A percentile compares a stretch with the other conserved stretches of the same genome.
phyloP scores from a whole-genome alignment of 352 stramenopile species.

The Thalassiosira livingstoniorum region DNA sequence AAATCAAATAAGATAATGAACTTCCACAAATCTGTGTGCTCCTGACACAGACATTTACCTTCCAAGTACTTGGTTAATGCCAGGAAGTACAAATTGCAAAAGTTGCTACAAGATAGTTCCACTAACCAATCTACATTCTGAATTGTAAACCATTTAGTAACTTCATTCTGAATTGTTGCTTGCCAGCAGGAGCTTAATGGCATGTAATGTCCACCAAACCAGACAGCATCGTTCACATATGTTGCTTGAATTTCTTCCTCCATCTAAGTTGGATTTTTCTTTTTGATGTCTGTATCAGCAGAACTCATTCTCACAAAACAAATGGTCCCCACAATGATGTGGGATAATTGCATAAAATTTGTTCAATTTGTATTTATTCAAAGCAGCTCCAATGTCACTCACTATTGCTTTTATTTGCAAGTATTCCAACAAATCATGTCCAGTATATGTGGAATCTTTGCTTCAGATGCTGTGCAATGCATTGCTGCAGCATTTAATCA shows the following conservation, averaged over 20 bases:
- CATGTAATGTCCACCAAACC: slow-evolving; percentile 10
- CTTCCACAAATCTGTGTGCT: slow-evolving; percentile 1
- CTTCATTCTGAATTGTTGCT: neutral
- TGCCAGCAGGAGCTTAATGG: neutral
- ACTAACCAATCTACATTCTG: slow-evolving; percentile 12
- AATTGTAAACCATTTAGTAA: slow-evolving; percentile 1
- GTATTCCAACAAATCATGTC: neutral
- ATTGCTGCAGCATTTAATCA: slow-evolving; percentile 7
- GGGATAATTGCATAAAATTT: neutral
- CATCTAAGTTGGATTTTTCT: neutral
- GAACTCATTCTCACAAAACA: neutral
- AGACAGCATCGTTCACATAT: neutral
- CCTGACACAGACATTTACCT: neutral
- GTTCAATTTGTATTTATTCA: slow-evolving; percentile 5
- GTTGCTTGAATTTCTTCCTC: neutral
- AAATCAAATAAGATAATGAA: slow-evolving; percentile 6
- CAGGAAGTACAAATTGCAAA: neutral
- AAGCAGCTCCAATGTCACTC: neutral
- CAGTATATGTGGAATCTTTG: slow-evolving; percentile 4
- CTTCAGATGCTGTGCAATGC: neutral
- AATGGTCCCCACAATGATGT: slow-evolving; percentile 15
- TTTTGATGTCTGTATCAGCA: neutral
- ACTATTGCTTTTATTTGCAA: slow-evolving; percentile 1
- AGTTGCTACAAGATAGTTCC: slow-evolving; percentile 6
- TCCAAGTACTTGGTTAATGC: slow-evolving; percentile 4